Conservation (phyloP, 345 rosid species). For the Sisymbrium altissimum region DNA sequence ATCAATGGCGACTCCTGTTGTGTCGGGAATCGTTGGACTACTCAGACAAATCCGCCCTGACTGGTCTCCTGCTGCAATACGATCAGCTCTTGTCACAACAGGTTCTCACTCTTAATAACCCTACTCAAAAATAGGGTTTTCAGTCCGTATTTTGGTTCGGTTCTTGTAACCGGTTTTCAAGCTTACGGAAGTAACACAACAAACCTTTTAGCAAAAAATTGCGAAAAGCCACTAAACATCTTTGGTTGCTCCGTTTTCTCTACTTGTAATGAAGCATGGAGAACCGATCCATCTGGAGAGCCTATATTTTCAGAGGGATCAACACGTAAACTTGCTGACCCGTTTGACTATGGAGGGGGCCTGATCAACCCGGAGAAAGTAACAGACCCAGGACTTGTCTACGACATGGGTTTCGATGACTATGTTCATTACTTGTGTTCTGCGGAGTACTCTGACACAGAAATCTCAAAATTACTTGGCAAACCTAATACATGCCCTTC, state of each 20-base stretch:
- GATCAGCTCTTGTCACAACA: slow-evolving; percentile 51
- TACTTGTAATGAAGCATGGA: slow-evolving; percentile 31
- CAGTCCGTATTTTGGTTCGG: too few species aligned
- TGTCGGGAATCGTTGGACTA: slow-evolving; percentile 42
- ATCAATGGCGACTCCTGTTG: slow-evolving; percentile 44
- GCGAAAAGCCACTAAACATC: background rate
- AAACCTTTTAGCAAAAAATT: too few species aligned
- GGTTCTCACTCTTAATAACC: slow-evolving; percentile 22
- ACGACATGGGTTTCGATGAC: slow-evolving; percentile 49
- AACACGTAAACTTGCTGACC: slow-evolving; percentile 47
- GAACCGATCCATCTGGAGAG: slow-evolving; percentile 41
- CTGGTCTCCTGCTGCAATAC: slow-evolving; percentile 51
- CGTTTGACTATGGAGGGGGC: slow-evolving; percentile 74
- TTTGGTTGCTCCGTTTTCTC: background rate
- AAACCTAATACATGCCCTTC: slow-evolving; percentile 20
- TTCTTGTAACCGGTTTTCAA: too few species aligned
- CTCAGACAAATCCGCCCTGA: slow-evolving; percentile 33
- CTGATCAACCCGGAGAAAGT: slow-evolving; percentile 49
- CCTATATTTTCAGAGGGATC: slow-evolving; percentile 58
- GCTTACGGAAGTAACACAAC: too few species aligned
- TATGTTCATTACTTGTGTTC: slow-evolving; percentile 57
- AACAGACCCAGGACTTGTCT: slow-evolving; percentile 57
- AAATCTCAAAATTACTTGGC: slow-evolving; percentile 40
- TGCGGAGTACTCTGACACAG: slow-evolving; percentile 41
- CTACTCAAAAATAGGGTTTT: background rate